Percentiles rank a stretch among this genome's conserved stretches.
phyloP scores from a whole-genome alignment of 164 flowering plant genomes.

The Euptelea pleiosperma region DNA sequence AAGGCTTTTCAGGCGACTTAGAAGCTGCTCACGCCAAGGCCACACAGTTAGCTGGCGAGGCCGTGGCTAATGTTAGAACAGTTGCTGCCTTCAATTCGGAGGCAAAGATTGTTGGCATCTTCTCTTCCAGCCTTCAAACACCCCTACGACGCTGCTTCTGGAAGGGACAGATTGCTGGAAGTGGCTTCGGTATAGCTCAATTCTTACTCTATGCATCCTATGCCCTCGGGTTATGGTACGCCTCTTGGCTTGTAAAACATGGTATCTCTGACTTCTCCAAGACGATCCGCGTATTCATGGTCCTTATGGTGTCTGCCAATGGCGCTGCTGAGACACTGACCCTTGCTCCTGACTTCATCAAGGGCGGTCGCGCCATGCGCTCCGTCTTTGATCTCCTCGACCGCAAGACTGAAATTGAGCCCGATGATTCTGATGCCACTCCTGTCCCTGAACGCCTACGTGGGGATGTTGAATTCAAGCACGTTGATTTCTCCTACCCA shows the following conservation, averaged over 20 bases:
- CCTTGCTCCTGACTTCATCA: constrained; percentile 94
- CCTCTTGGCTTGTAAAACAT: constrained; percentile 95
- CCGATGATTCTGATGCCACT: constrained; percentile 70
- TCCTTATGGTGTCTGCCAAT: constrained; percentile 98
- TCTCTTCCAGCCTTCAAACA: constrained; percentile 51
- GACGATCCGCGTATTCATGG: constrained; percentile 94
- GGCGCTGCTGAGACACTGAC: constrained; percentile 99
- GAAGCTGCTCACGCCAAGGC: constrained; percentile 90
- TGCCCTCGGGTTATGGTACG: constrained; percentile 97
- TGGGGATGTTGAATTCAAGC: constrained; percentile 89
- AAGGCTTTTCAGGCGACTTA: constrained; percentile 91
- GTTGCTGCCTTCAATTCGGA: constrained; percentile 98
- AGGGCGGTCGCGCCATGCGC: constrained; percentile 89
- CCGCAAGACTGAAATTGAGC: constrained; percentile 85
- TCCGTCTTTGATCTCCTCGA: constrained; percentile 92
- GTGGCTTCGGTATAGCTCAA: constrained; percentile 88
- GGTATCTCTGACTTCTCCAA: constrained; percentile 94
- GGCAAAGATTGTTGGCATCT: constrained; percentile 66
- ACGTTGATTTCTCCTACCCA: constrained; percentile 87
- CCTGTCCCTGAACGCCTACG: constrained; percentile 71
- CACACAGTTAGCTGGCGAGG: constrained; percentile 95
- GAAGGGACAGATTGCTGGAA: constrained; percentile 97
- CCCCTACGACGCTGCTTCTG: constrained; percentile 85
- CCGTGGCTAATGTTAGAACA: constrained; percentile 85
- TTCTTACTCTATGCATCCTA: constrained; percentile 90